phyloP scores from a whole-genome alignment of 83 land plant genomes.

The Thuja plicata region DNA sequence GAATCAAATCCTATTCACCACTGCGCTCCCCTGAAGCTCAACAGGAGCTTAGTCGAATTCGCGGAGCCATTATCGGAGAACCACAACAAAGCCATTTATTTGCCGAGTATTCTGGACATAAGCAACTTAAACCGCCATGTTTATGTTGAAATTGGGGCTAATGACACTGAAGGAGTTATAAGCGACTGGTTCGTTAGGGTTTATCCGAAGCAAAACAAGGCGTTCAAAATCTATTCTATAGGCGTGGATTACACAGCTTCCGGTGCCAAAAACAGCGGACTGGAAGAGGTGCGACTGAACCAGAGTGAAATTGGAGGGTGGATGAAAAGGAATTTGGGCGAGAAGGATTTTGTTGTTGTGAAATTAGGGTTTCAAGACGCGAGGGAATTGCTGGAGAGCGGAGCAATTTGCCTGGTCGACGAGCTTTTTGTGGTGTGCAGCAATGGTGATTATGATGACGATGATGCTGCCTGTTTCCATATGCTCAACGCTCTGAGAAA shows the following conservation, averaged over 20 bases:
- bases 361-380: neutral
- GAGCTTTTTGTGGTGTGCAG: neutral
- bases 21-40: neutral
- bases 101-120: neutral
- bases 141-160: neutral
- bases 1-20: neutral
- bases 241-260: neutral
- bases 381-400: neutral
- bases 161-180: neutral
- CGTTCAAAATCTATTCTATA: neutral
- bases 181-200: neutral
- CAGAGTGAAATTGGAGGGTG: neutral
- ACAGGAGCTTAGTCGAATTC: neutral
- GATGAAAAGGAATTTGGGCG: neutral
- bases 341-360: conserved; percentile 10
- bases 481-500: neutral
- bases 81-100: neutral
- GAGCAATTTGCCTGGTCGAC: neutral
- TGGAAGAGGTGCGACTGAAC: neutral
- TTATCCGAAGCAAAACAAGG: conserved; percentile 6
- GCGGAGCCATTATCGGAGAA: neutral
- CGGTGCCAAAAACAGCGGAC: neutral
- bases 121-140: neutral
- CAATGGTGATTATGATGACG: no score
- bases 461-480: neutral